Base-by-base conservation (phyloP, 495 filamentous ascomycete species). In the Penicillium canariense region DNA sequence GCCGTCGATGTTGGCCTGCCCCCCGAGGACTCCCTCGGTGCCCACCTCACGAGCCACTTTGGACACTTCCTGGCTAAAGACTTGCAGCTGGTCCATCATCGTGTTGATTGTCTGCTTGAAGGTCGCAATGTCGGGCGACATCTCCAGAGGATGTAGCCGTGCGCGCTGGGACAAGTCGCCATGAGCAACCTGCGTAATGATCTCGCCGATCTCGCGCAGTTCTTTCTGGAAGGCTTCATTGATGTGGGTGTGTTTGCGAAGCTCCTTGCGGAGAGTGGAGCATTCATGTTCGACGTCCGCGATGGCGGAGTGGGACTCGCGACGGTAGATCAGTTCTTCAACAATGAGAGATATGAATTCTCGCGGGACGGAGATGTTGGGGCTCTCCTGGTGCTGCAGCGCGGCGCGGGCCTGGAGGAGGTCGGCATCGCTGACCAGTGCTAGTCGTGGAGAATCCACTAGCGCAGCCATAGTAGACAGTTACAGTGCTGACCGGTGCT, bases 201-300 rank as follows among this genome's bases (percentile, higher is more conserved):
- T 96, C 63, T 86, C 90, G 52, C 91, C 91, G 69, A 96, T 96
- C 68, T 96, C 91, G 44, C 88, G 83, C 22, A 96, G 75, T 31
- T 90, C 90, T 70, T 96, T 96, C 61, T 93, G 89, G 71, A 96
- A 96, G 52, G 91, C 92, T 64, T 92, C 87, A 66, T 96, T 96
- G 55, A 92, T 90, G 71, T 95, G 89, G 50, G 91, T 89, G 62
- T 92, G 87, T 69, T 96, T 96, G 70, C 82, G 85, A 22, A 96
- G 77, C 69, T 96, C 91, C 15, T 90, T 79, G 62, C 92, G 89
- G 10, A 96, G 76, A 11, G 69, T 66, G 14, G 72, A 72, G 47
- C 84, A 80, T 58, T 84, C 73, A 30, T 73, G 66, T 58, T 82
- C 73, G 61, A 81, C 69, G 18, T 64, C 51, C 4, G 57, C 60